phyloP scores from a whole-genome alignment of 345 rosid genomes.

The Clarkia xantiana region DNA sequence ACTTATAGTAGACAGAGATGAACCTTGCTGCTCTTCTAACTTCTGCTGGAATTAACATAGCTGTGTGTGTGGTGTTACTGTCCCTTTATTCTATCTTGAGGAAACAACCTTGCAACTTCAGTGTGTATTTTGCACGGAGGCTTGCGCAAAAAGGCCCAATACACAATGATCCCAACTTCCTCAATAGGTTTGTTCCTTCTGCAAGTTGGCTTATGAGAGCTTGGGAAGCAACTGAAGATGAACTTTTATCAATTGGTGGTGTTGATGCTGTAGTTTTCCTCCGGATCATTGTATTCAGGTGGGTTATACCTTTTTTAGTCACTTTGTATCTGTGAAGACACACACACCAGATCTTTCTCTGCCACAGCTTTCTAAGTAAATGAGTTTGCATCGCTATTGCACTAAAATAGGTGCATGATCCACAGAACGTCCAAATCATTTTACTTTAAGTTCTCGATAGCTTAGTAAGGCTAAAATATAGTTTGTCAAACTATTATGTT shows the following conservation, averaged over 20 bases:
- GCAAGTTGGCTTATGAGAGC: constrained; percentile 83
- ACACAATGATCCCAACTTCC: constrained; percentile 31
- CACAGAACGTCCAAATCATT: too few species aligned
- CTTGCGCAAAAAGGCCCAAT: constrained; percentile 21
- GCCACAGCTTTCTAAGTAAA: too few species aligned
- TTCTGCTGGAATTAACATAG: constrained; percentile 74
- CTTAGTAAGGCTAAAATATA: too few species aligned
- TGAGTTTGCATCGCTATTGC: too few species aligned
- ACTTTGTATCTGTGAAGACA: too few species aligned
- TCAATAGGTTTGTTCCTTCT: constrained; percentile 72
- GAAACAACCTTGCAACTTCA: constrained; percentile 56
- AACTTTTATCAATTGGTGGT: constrained; percentile 58
- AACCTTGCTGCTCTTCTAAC: constrained; percentile 59
- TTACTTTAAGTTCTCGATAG: too few species aligned
- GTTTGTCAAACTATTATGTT: too few species aligned
- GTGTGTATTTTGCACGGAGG: constrained; percentile 66
- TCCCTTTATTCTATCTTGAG: constrained; percentile 63
- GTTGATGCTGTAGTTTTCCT: constrained; percentile 76
- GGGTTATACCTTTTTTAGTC: constrained; percentile 6
- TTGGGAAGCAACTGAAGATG: constrained; percentile 75
- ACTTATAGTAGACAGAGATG: constrained; percentile 31
- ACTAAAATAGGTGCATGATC: too few species aligned
- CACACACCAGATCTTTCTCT: too few species aligned
- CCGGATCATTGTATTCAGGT: constrained; percentile 76
- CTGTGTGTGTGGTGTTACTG: constrained; percentile 42